Evolutionary conservation across 345 rosid genomes (phyloP).

Genomic region (Eucalyptus microcorys): DNA sequence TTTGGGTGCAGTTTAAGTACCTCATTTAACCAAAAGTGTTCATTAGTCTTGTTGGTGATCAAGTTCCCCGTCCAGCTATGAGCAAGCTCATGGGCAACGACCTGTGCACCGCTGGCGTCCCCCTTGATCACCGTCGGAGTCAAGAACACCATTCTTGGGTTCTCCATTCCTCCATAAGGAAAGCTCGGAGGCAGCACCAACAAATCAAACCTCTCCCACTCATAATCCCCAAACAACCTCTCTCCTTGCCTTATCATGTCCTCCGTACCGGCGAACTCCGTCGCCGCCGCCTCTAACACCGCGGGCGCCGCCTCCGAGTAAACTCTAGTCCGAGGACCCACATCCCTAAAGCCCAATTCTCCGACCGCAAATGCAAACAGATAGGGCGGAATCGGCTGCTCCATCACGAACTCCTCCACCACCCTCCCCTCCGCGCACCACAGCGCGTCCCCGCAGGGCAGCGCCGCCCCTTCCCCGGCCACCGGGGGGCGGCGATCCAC

Average conservation of each 20-base stretch:
- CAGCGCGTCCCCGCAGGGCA: constrained; percentile 6
- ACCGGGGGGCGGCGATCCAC: constrained; percentile 48
- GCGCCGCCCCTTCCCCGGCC: constrained; percentile 24
- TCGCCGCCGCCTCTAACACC: constrained; percentile 63
- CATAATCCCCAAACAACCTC: constrained; percentile 61
- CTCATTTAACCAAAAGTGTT: constrained; percentile 98
- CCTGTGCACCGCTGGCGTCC: constrained; percentile 77
- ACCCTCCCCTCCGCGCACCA: constrained; percentile 71
- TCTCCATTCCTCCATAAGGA: constrained; percentile 95
- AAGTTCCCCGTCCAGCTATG: constrained; percentile 95
- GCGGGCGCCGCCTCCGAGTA: constrained; percentile 46
- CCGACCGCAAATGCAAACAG: constrained; percentile 90
- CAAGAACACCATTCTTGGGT: constrained; percentile 79
- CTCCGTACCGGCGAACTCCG: constrained; percentile 84
- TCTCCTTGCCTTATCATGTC: constrained; percentile 87
- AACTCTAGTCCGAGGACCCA: constrained; percentile 83
- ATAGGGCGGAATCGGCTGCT: constrained; percentile 89
- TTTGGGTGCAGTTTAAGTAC: constrained; percentile 3
- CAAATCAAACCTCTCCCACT: constrained; percentile 88
- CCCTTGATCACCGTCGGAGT: constrained; percentile 93
- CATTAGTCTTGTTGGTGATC: constrained; percentile 77
- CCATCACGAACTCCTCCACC: constrained; percentile 86
- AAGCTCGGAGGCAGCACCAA: constrained; percentile 89
- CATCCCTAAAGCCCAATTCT: constrained; percentile 65
- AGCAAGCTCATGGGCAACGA: constrained; percentile 88